These are phyloP conservation scores for Rhododendron vialii DNA, from an alignment of 148 eudicot genomes.

Conservation along the genomic window DNA sequence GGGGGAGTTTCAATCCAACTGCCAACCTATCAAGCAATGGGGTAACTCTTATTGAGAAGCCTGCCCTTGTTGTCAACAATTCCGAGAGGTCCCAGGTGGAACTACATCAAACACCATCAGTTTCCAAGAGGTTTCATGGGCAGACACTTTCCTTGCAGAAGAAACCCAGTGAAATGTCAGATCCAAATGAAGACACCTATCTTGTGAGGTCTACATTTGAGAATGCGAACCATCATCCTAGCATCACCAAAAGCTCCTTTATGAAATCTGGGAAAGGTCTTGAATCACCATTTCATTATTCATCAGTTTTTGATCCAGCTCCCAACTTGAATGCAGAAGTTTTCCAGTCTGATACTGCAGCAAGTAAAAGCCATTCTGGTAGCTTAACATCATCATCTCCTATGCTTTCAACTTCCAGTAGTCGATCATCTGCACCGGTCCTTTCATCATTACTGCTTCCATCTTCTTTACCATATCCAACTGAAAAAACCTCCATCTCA, in stretches of 20 bases:
- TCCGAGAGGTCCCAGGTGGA: slow-evolving; percentile 19
- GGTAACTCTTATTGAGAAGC: slow-evolving; percentile 11
- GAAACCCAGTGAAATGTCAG: slow-evolving; percentile 22
- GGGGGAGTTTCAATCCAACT: slow-evolving; percentile 14
- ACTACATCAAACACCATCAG: slow-evolving; percentile 20
- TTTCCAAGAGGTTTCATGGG: slow-evolving; percentile 19
- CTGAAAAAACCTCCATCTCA: slow-evolving; percentile 18
- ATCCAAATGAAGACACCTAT: slow-evolving; percentile 21
- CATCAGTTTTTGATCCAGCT: background rate
- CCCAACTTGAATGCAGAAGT: slow-evolving; percentile 13
- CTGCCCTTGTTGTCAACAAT: slow-evolving; percentile 21
- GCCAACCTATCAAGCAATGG: slow-evolving; percentile 23
- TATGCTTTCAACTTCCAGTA: slow-evolving; percentile 20
- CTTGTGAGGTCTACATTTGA: slow-evolving; percentile 20
- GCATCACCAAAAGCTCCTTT: slow-evolving; percentile 20
- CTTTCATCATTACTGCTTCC: slow-evolving; percentile 19
- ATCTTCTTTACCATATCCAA: slow-evolving; percentile 25
- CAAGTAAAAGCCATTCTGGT: slow-evolving; percentile 19
- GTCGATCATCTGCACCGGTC: slow-evolving; percentile 17
- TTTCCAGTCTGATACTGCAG: slow-evolving; percentile 23
- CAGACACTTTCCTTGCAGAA: slow-evolving; percentile 22
- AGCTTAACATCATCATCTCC: slow-evolving; percentile 11
- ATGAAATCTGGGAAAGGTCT: slow-evolving; percentile 17
- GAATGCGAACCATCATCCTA: slow-evolving; percentile 16
- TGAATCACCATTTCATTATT: slow-evolving; percentile 23